These are phyloP conservation scores for Amaranthus palmeri DNA, from an alignment of 148 eudicot species.

Conservation along the genomic window DNA sequence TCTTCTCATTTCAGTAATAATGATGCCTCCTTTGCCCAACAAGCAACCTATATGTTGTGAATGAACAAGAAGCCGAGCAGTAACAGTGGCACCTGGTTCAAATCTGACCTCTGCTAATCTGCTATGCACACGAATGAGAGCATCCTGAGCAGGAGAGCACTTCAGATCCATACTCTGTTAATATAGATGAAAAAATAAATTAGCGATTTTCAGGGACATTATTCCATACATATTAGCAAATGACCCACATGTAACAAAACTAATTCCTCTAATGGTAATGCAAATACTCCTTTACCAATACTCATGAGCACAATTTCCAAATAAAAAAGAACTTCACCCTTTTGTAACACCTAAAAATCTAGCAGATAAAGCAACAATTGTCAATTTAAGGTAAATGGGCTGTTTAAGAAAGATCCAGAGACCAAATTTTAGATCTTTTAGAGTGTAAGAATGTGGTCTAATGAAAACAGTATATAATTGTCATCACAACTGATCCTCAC, in stretches of 20 bases:
- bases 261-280: not conserved
- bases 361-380: not conserved
- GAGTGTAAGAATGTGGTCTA: not conserved
- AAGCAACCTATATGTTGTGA: conserved; percentile 56
- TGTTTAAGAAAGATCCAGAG: not conserved
- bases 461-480: not conserved
- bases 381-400: not conserved
- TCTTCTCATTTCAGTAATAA: conserved; percentile 53
- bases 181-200: not conserved
- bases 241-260: not conserved
- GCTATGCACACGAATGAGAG: conserved; percentile 51
- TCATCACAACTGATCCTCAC: not conserved
- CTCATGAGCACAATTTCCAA: not conserved
- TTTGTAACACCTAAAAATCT: not conserved
- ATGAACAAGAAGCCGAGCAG: conserved; percentile 55
- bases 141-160: conserved; percentile 63
- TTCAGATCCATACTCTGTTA: conserved; percentile 40
- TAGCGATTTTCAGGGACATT: not conserved
- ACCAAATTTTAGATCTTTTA: not conserved
- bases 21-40: conserved; percentile 56
- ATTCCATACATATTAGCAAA: not conserved
- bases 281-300: not conserved
- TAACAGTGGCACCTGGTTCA: conserved; percentile 54
- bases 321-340: not conserved
- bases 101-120: conserved; percentile 52